A percentile compares a stretch with the other conserved stretches of the same genome.
phyloP scores from a whole-genome alignment of 2,329 filamentous ascomycete genomes.

The Beauveria brongniartii region DNA sequence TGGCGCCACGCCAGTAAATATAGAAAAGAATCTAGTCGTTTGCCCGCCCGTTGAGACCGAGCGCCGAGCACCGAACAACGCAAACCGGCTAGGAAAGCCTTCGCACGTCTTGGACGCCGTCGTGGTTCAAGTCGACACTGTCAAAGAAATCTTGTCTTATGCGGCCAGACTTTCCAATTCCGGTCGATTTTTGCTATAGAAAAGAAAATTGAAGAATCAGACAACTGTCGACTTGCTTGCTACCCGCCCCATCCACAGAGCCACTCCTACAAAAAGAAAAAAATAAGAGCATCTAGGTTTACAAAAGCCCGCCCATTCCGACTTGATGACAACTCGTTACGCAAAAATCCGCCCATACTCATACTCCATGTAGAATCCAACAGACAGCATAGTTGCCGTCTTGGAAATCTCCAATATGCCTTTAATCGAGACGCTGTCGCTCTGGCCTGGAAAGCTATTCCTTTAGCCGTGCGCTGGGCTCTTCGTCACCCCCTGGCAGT shows the following conservation, averaged over 20 bases:
- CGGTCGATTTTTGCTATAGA: background rate
- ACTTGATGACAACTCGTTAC: too few species aligned
- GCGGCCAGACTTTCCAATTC: too few species aligned
- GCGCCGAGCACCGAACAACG: background rate
- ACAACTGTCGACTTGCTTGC: background rate
- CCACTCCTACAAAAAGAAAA: background rate
- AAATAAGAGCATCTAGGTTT: background rate
- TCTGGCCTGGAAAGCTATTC: constrained; percentile 18
- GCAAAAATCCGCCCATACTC: background rate
- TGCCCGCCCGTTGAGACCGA: background rate
- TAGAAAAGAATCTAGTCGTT: too few species aligned
- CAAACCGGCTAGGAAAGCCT: too few species aligned
- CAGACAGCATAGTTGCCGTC: too few species aligned
- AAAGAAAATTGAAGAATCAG: background rate
- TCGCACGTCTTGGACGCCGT: too few species aligned
- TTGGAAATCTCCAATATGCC: too few species aligned
- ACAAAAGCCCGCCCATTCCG: too few species aligned
- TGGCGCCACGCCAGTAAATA: too few species aligned
- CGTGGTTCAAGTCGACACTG: too few species aligned
- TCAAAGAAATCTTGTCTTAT: too few species aligned
- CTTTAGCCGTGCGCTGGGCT: constrained; percentile 19
- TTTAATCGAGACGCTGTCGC: background rate
- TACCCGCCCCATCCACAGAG: background rate
- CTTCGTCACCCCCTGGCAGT: constrained; percentile 20
- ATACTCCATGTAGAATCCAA: too few species aligned